Conservation (phyloP, 2,329 filamentous ascomycete species). For the Fusarium caatingaense region DNA sequence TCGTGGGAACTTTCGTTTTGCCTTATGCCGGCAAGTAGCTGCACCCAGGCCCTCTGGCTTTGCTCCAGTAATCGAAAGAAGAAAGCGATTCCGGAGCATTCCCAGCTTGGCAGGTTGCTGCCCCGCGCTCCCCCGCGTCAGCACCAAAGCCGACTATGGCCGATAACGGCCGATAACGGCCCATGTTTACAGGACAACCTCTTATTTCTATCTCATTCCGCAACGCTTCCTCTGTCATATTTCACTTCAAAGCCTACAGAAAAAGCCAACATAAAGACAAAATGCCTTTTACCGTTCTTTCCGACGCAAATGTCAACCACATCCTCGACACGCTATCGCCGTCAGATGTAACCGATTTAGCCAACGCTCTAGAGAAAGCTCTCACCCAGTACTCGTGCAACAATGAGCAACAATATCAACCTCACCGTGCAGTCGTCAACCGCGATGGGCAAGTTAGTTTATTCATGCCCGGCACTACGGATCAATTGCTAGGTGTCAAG, state of each 20-base stretch:
- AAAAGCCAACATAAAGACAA: not conserved
- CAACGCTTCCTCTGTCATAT: not conserved
- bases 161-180: not conserved
- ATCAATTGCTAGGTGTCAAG: constrained; percentile 71
- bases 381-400: constrained; percentile 66
- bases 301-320: constrained; percentile 39
- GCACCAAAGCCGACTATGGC: not conserved
- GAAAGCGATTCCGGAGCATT: not conserved
- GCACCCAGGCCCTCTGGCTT: no score
- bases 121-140: not conserved
- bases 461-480: constrained; percentile 74
- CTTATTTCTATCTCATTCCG: not conserved
- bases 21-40: no score
- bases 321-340: constrained; percentile 34
- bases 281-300: constrained; percentile 45
- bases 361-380: constrained; percentile 32
- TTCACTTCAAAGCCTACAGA: not conserved
- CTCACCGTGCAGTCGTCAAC: constrained; percentile 69
- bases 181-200: not conserved
- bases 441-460: constrained; percentile 72
- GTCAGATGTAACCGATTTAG: constrained; percentile 30
- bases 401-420: constrained; percentile 70
- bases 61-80: not conserved
- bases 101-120: not conserved
- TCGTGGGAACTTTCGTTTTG: no score